phyloP scores from a whole-genome alignment of 2,329 filamentous ascomycete species.

The Cryphonectria nitschkei region DNA sequence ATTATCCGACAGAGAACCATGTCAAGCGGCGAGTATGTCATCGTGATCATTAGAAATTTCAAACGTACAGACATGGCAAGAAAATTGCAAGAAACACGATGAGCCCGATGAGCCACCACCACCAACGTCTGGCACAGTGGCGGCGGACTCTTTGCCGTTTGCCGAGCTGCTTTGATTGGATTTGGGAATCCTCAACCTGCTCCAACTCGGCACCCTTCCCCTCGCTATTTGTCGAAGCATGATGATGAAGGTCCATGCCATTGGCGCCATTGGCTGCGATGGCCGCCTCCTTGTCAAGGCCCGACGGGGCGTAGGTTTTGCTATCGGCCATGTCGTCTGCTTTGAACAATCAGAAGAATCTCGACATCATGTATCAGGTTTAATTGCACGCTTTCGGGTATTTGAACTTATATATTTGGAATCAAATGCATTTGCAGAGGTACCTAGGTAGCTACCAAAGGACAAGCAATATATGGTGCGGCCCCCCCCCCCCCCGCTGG shows the following conservation, averaged over 20 bases:
- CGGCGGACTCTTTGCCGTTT: constrained; percentile 6
- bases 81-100: constrained; percentile 13
- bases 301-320: neutral
- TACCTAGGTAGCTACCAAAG: neutral
- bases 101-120: constrained; percentile 15
- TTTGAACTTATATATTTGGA: neutral
- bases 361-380: neutral
- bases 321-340: neutral
- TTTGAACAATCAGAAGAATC: neutral
- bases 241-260: neutral
- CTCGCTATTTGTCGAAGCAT: neutral
- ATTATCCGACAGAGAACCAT: neutral
- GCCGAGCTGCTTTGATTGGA: neutral
- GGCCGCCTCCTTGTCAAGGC: neutral
- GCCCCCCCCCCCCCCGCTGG: constrained; percentile 6
- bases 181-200: neutral
- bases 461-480: constrained; percentile 8
- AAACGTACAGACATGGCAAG: constrained; percentile 13
- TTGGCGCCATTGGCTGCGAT: neutral
- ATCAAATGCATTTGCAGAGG: neutral
- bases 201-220: neutral
- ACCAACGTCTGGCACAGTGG: constrained; percentile 13
- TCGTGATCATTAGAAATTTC: neutral
- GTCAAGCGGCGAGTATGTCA: neutral
- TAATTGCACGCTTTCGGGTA: neutral